Conservation (phyloP, 176 grass and related monocot genomes). For the Oryza rufipogon region DNA sequence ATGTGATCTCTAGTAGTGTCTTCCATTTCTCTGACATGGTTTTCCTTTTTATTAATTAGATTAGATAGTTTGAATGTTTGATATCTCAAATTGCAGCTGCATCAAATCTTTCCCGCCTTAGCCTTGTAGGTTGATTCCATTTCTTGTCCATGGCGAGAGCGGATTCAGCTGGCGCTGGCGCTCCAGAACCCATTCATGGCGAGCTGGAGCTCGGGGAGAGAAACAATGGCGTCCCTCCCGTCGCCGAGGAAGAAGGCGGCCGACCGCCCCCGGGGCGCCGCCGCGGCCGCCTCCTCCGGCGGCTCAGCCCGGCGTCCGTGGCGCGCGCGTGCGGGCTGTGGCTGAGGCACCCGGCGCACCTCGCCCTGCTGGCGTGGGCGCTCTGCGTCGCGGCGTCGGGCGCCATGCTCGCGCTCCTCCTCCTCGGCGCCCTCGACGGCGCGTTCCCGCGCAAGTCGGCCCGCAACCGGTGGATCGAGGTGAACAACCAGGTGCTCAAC, state of each 20-base stretch:
- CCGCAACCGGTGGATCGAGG: conserved; percentile 65
- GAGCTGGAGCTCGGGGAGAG: neutral
- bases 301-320: conserved; percentile 47
- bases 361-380: conserved; percentile 63
- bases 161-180: neutral
- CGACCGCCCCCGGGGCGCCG: too few species aligned
- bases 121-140: neutral
- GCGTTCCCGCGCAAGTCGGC: conserved; percentile 39
- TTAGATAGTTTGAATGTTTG: neutral
- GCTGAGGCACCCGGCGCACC: conserved; percentile 65
- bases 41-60: too few species aligned
- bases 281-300: conserved; percentile 29
- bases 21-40: too few species aligned
- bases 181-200: neutral
- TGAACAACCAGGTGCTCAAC: conserved; percentile 80
- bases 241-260: neutral
- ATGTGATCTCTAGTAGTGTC: too few species aligned
- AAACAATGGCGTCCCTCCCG: neutral
- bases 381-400: conserved; percentile 61
- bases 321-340: conserved; percentile 41
- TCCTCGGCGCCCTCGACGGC: conserved; percentile 56
- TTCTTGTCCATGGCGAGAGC: neutral
- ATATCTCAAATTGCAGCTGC: neutral
- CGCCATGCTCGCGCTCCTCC: conserved; percentile 61
- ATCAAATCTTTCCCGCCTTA: neutral